Evolutionary conservation across 176 grass and related monocot species (phyloP).

Genomic region (Avena sativa): DNA sequence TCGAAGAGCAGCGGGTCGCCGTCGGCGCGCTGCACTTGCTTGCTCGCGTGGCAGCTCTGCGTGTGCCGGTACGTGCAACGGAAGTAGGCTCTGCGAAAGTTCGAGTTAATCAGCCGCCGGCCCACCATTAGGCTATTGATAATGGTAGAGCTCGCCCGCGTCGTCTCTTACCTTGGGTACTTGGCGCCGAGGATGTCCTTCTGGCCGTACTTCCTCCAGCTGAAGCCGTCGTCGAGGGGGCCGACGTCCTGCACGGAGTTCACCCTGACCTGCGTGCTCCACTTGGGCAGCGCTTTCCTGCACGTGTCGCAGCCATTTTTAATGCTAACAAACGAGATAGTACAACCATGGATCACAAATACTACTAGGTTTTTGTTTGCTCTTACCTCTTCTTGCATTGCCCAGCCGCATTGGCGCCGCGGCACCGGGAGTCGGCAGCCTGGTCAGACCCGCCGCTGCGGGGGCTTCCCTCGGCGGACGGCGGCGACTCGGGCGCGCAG

Average conservation of each 20-base stretch:
- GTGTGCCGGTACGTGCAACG: slow-evolving; percentile 86
- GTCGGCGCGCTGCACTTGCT: slow-evolving; percentile 87
- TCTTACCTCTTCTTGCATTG: slow-evolving; percentile 73
- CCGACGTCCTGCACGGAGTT: slow-evolving; percentile 52
- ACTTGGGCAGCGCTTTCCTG: slow-evolving; percentile 79
- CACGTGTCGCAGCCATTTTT: neutral
- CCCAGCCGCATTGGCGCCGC: slow-evolving; percentile 45
- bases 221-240: slow-evolving; percentile 79
- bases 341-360: neutral
- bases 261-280: slow-evolving; percentile 73
- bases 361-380: neutral
- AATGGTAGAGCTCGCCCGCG: neutral
- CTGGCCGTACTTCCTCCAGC: slow-evolving; percentile 99
- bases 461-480: slow-evolving; percentile 57
- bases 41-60: slow-evolving; percentile 72
- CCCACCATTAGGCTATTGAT: neutral
- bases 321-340: neutral
- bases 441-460: slow-evolving; percentile 62
- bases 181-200: slow-evolving; percentile 96
- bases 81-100: slow-evolving; percentile 74
- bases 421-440: slow-evolving; percentile 39
- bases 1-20: slow-evolving; percentile 74
- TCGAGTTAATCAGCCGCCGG: neutral
- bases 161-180: slow-evolving; percentile 77
- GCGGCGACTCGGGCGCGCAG: slow-evolving; percentile 49